Percentiles rank a stretch among this genome's conserved stretches.
phyloP scores from a whole-genome alignment of 352 stramenopile species.

The Globisporangium recalcitrans region DNA sequence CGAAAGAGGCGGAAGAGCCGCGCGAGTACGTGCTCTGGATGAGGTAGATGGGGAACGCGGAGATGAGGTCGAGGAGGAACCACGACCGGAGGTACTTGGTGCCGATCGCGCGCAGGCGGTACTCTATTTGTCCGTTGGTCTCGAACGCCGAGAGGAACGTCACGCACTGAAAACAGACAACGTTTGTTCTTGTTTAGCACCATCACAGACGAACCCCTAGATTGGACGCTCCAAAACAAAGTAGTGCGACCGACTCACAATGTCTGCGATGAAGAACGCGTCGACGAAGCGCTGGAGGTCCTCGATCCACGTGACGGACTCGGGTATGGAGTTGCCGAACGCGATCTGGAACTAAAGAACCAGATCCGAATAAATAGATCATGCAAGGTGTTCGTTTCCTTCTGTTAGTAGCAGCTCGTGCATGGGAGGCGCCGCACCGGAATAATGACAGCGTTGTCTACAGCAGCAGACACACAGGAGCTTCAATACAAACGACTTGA shows the following conservation, averaged over 20 bases:
- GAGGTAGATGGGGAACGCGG: conserved; percentile 67
- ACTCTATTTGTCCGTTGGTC: conserved; percentile 50
- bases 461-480: background rate
- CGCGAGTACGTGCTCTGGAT: conserved; percentile 50
- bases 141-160: conserved; percentile 76
- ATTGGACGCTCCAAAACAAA: background rate
- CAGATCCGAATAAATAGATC: too few species aligned
- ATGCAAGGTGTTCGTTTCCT: too few species aligned
- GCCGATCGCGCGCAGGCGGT: conserved; percentile 36
- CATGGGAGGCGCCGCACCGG: too few species aligned
- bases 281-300: conserved; percentile 55
- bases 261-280: conserved; percentile 67
- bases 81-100: conserved; percentile 60
- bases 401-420: too few species aligned
- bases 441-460: conserved; percentile 76
- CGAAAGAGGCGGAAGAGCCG: conserved; percentile 57
- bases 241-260: conserved; percentile 58
- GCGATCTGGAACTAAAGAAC: conserved; percentile 65
- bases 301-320: conserved; percentile 29
- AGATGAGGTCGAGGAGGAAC: conserved; percentile 75
- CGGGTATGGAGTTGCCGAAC: conserved; percentile 29
- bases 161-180: conserved; percentile 30
- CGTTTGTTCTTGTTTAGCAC: background rate
- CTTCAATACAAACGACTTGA: too few species aligned
- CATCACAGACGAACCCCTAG: background rate